Base-by-base conservation (phyloP, 306 rosid genomes). In the Elaeagnus macrophylla region DNA sequence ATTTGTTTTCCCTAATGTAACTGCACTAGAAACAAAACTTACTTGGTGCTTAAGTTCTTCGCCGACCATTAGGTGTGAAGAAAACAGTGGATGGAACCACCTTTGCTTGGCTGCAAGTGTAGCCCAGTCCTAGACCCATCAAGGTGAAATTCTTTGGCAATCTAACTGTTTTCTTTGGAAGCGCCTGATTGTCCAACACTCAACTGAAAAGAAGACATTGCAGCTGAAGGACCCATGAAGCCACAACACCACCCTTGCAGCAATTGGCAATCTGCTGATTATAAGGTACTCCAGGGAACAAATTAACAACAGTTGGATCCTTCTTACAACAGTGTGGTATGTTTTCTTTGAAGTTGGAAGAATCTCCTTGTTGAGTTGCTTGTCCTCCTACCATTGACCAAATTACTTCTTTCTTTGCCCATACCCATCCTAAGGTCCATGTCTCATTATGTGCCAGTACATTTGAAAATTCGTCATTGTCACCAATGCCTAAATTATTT, bases 311-410 rank as follows among this genome's bases (percentile, higher is more conserved):
- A 50, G 63, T 13, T 19, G 97, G 94, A 51, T 37, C 71, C 60
- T 75, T 85, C 72, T 71, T 77, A 67, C 97, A 85, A 49, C 83
- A 74, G 39, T 85, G 95, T 45, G 95, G 95, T 19, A 79, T 73
- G 43, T 60, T 71, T 49, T 72, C 66, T 72, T 79, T 85, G 87
- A 81, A 85, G 59, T 81, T 83, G 53, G 95, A 71, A 66, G 94
- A 89, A 19, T 83, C 64, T 53, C 95, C 95, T 83, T 85, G 97
- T 64, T 81, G 83, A 62, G 85, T 81, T 7, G 95, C 79, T 64
- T 89, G 86, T 43, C 94, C 93, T 57, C 95, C 97, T 62, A 79
- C 55, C 85, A 81, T 61, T n/a, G 84, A 63, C 94, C 81, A 75
- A 12, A 89, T 81, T 15, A 89, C 68, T 56, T 85, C 93, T 46